Conservation (phyloP, 331 rosid genomes). For the Pyrus hybrid region DNA sequence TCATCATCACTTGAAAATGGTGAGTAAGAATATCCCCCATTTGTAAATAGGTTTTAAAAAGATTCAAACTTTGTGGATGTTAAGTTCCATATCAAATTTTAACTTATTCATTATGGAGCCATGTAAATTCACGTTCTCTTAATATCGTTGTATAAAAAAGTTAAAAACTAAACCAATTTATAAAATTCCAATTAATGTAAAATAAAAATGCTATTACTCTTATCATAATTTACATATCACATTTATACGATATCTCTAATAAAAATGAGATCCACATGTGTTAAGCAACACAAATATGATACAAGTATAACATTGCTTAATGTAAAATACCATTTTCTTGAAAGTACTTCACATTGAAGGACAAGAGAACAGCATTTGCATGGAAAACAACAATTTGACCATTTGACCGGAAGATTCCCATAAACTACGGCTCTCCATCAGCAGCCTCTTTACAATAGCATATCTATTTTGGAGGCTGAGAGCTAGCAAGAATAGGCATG, state of each 20-base stretch:
- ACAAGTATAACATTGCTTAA: too few species aligned
- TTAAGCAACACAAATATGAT: too few species aligned
- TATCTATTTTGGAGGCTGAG: background rate
- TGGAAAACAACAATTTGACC: background rate
- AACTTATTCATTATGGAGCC: too few species aligned
- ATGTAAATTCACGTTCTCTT: background rate
- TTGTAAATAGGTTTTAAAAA: too few species aligned
- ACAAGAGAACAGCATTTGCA: background rate
- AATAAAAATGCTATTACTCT: too few species aligned
- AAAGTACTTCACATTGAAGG: background rate
- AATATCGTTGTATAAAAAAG: background rate
- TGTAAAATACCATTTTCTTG: background rate
- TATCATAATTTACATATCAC: too few species aligned
- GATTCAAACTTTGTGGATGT: too few species aligned
- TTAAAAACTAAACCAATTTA: background rate
- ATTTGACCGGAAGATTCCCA: background rate
- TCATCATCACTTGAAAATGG: too few species aligned
- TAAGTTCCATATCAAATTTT: too few species aligned
- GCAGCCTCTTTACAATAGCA: background rate
- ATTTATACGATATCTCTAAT: too few species aligned
- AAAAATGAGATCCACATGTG: rapidly evolving
- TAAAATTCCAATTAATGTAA: too few species aligned
- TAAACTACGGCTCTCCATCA: background rate
- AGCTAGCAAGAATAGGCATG: background rate
- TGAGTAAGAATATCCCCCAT: too few species aligned